Base-by-base conservation (phyloP, 768 basidiomycete species). In the Psilocybe azurescens region DNA sequence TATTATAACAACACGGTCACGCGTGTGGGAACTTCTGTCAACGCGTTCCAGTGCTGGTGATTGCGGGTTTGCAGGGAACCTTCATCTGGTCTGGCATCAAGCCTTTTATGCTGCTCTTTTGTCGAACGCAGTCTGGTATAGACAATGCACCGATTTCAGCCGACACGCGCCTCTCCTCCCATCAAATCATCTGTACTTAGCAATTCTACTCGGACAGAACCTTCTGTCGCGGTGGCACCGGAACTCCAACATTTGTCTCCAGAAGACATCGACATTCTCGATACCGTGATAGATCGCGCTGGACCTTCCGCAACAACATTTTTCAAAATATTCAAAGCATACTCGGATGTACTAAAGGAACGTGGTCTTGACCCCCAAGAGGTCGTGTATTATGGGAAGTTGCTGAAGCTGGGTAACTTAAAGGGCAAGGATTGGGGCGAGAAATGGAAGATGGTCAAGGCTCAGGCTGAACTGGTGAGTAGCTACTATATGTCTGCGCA, bases 371-470 rank as follows among this genome's bases (percentile, higher is more conserved):
- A 94, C 63, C 83, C 88, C 20, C 86, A 89, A 64, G 94, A 94
- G 72, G 90, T 91, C 9, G 79, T 89, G 3, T 92, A 90, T 70
- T 96, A 95, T 72, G 86, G 87, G 18, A 91, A 93, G 72, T 74
- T 96, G 32, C 76, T 96, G 61, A 94, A 95, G 73, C 78, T 96
- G 3, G 91, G 91, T 50, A 92, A 90, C 46, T 70, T 95, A 67
- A 91, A 87, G 75, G 94, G 91, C 9, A 80, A 79, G 59, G 89
- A 85, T 69, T 96, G 94, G 93, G 85, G 81, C 32, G 89, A 87
- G 32, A 94, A 94, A 74, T 96, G 94, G 94, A 78, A 78, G 36
- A 79, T 79, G 64, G 87, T 91, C 57, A 94, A 90, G 77, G 70
- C 71, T 36, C 84, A 86, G 65, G 72, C 86, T 65, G 79, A 78